These are phyloP conservation scores for Trichocladium uniseriatum DNA, from an alignment of 495 filamentous ascomycete genomes.

Conservation along the genomic window DNA sequence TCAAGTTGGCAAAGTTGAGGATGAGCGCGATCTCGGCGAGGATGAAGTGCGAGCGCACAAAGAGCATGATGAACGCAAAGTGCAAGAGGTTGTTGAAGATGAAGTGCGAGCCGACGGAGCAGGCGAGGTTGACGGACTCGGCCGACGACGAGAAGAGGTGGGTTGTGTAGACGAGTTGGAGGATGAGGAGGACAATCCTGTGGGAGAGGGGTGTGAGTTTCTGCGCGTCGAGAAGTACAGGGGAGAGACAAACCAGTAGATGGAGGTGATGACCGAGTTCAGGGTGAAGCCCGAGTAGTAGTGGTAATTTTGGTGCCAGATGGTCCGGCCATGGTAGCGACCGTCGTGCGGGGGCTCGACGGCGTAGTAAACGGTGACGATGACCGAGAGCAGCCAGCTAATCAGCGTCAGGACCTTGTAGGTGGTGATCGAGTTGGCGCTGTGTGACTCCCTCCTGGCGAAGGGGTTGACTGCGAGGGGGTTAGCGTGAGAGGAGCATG, in stretches of 20 bases:
- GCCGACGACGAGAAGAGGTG: conserved; percentile 61
- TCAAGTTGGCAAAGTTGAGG: conserved; percentile 72
- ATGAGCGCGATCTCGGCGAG: conserved; percentile 67
- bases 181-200: conserved; percentile 64
- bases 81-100: conserved; percentile 75
- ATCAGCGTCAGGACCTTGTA: conserved; percentile 62
- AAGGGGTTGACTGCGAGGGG: conserved; percentile 53
- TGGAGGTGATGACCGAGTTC: conserved; percentile 55
- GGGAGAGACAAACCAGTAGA: conserved; percentile 60
- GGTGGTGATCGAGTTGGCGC: conserved; percentile 36
- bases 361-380: conserved; percentile 62
- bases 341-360: conserved; percentile 52
- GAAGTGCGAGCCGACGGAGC: conserved; percentile 72
- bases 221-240: neutral
- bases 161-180: conserved; percentile 66
- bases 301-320: conserved; percentile 60
- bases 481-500: neutral
- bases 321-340: conserved; percentile 41
- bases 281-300: conserved; percentile 66
- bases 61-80: conserved; percentile 71
- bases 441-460: conserved; percentile 51
- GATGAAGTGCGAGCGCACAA: conserved; percentile 61
- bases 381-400: conserved; percentile 61
- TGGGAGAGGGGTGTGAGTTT: conserved; percentile 2
- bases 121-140: conserved; percentile 54